Evolutionary conservation across 2,329 filamentous ascomycete genomes (phyloP).

Genomic region (Colletotrichum sp.): DNA sequence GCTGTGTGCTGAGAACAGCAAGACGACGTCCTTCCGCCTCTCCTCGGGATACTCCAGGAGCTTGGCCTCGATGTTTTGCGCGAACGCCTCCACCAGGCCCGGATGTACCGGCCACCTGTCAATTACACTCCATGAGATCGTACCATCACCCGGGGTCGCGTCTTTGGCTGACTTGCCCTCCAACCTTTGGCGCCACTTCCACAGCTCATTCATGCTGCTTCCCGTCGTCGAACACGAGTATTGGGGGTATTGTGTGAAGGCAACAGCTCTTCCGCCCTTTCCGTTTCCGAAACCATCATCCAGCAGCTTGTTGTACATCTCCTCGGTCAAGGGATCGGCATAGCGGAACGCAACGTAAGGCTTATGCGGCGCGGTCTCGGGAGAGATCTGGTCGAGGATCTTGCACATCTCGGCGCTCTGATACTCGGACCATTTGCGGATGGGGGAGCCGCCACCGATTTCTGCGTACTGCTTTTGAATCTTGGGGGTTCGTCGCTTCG

Average conservation of each 20-base stretch:
- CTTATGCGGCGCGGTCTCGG: constrained; percentile 94
- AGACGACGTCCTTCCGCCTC: constrained; percentile 77
- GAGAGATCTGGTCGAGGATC: constrained; percentile 87
- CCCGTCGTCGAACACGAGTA: constrained; percentile 98
- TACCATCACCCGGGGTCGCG: constrained; percentile 61
- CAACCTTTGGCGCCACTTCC: constrained; percentile 92
- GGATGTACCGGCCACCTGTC: constrained; percentile 95
- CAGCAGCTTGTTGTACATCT: constrained; percentile 85
- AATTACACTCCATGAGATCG: constrained; percentile 96
- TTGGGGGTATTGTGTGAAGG: constrained; percentile 98
- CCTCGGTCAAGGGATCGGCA: constrained; percentile 89
- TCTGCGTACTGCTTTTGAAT: constrained; percentile 95
- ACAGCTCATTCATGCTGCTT: constrained; percentile 93
- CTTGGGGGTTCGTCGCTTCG: constrained; percentile 87
- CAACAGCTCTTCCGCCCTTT: constrained; percentile 89
- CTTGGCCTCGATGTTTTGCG: constrained; percentile 87
- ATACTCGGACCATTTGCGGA: constrained; percentile 96
- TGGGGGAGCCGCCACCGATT: constrained; percentile 97
- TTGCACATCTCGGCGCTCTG: constrained; percentile 97
- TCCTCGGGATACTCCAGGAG: constrained; percentile 85
- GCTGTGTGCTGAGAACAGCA: constrained; percentile 95
- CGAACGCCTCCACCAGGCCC: constrained; percentile 90
- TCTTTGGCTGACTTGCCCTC: constrained; percentile 73
- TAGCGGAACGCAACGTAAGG: constrained; percentile 98
- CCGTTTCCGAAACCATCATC: constrained; percentile 90